phyloP scores from a whole-genome alignment of 148 eudicot genomes.

The Agrostemma githago region DNA sequence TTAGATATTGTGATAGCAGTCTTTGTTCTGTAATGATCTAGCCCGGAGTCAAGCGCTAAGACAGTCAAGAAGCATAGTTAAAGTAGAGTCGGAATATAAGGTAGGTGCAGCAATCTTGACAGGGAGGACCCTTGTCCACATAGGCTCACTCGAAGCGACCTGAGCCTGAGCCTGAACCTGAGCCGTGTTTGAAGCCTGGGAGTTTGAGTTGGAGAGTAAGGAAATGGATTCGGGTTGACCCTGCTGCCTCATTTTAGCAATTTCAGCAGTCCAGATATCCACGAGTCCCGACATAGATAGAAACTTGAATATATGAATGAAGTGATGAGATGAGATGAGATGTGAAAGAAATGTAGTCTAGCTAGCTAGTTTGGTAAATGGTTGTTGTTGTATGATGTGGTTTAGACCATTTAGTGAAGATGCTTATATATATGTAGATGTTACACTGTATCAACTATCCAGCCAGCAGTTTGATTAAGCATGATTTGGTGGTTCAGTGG shows the following conservation, averaged over 20 bases:
- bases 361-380: neutral
- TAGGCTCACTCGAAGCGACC: neutral
- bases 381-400: neutral
- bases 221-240: conserved; percentile 20
- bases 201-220: neutral
- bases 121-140: conserved; percentile 8
- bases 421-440: neutral
- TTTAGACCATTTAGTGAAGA: neutral
- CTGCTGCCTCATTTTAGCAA: conserved; percentile 29
- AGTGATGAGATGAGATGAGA: neutral
- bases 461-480: neutral
- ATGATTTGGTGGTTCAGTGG: neutral
- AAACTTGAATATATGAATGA: neutral
- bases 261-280: conserved; percentile 39
- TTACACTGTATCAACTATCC: neutral
- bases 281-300: conserved; percentile 16
- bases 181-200: neutral
- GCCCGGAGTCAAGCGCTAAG: conserved; percentile 32
- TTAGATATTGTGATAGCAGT: neutral
- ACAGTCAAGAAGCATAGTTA: conserved; percentile 38
- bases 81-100: conserved; percentile 29
- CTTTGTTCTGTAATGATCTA: neutral
- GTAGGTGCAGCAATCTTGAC: conserved; percentile 13
- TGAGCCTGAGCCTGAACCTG: conserved; percentile 4
- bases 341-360: neutral